phyloP scores from a whole-genome alignment of 768 basidiomycete species.

The Chalciporus chontae region DNA sequence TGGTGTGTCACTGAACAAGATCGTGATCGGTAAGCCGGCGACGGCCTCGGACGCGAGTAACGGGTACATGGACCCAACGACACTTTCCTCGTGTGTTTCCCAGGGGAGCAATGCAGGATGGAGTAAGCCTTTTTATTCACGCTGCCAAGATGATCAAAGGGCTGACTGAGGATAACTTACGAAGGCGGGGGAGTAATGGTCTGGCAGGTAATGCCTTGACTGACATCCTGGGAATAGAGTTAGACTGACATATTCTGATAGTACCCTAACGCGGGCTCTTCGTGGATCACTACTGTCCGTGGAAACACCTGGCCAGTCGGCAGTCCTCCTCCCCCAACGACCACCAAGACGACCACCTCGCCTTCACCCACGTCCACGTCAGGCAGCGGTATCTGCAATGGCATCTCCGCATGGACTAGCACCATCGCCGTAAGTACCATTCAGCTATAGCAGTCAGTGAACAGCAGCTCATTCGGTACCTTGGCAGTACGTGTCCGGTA shows the following conservation, averaged over 20 bases:
- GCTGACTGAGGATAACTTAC: constrained; percentile 1
- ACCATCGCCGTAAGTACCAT: constrained; percentile 31
- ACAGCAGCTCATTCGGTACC: neutral
- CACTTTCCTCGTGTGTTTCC: constrained; percentile 57
- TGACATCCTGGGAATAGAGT: too few species aligned
- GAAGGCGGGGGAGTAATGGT: constrained; percentile 37
- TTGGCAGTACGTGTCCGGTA: constrained; percentile 41
- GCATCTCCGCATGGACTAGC: constrained; percentile 40
- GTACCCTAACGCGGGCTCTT: constrained; percentile 37
- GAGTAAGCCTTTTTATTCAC: constrained; percentile 44
- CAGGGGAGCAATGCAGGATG: constrained; percentile 61
- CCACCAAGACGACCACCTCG: constrained; percentile 14
- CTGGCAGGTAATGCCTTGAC: constrained; percentile 33
- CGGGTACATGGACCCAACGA: constrained; percentile 52
- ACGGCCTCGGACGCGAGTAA: constrained; percentile 47
- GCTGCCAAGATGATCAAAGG: neutral
- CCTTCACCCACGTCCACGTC: constrained; percentile 19
- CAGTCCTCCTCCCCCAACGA: constrained; percentile 5
- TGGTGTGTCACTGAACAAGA: constrained; percentile 58
- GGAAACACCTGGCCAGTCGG: constrained; percentile 34
- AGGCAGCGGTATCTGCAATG: constrained; percentile 33
- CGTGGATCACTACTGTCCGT: constrained; percentile 40
- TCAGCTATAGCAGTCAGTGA: neutral
- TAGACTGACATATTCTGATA: constrained; percentile 5
- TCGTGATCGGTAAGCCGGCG: constrained; percentile 76